Conservation (phyloP, 164 flowering plant species). For the Sextonia rubra region DNA sequence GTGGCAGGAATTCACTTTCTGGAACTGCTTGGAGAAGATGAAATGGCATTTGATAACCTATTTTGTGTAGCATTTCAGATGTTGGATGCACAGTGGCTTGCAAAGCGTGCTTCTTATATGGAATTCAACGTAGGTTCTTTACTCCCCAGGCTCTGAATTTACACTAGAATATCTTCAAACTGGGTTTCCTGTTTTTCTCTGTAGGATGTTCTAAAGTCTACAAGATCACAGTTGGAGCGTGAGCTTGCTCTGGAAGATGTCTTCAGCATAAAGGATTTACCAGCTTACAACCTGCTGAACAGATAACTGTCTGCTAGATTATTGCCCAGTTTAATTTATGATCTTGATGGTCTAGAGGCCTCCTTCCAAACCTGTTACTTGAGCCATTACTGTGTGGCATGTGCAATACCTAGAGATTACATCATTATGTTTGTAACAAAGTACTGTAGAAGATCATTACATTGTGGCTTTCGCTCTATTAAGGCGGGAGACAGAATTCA, state of each 20-base stretch:
- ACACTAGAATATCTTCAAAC: neutral
- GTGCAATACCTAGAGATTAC: no score
- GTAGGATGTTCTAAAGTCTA: conserved; percentile 81
- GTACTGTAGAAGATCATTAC: no score
- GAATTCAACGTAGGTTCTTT: conserved; percentile 54
- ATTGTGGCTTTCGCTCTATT: no score
- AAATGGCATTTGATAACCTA: conserved; percentile 77
- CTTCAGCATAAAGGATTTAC: conserved; percentile 52
- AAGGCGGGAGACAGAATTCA: no score
- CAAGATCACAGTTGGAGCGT: conserved; percentile 65
- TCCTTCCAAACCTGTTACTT: no score
- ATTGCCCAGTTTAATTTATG: no score
- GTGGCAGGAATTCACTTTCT: conserved; percentile 51
- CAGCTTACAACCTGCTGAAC: conserved; percentile 52
- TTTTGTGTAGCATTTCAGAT: conserved; percentile 61
- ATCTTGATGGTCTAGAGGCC: no score
- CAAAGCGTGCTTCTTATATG: conserved; percentile 81
- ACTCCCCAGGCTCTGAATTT: neutral
- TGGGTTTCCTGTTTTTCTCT: conserved; percentile 1
- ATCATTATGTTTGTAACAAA: no score
- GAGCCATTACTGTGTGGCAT: no score
- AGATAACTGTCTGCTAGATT: neutral
- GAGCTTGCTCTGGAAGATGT: conserved; percentile 66
- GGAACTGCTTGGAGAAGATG: conserved; percentile 62
- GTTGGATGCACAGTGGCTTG: conserved; percentile 92